Evolutionary conservation across 345 rosid genomes (phyloP), one percentile per base, ranked within the genome.

Genomic region (Aquilaria malaccensis): DNA sequence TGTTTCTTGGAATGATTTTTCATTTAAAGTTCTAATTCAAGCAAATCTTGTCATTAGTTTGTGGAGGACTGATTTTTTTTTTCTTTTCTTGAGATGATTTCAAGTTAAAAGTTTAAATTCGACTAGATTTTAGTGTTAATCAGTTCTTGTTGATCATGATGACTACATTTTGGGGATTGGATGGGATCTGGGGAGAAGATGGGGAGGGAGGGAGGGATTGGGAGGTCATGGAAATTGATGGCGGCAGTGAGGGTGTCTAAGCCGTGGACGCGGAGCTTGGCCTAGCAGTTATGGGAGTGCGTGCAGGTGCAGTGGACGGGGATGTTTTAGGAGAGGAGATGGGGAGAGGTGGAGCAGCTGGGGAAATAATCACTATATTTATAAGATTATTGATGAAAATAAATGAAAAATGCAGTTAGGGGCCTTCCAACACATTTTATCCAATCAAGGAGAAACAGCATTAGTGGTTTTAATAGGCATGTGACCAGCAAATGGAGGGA

Each of bases 301-400:
- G 74, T 15, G 62, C 69, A 56, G n/a, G 68, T 65, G 69, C 64
- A 79, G 65, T 76, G 78, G 70, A 79, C 72, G 9, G 73, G 70
- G 54, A 76, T 61, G 60, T 65, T 45, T 58, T 73, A 49, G 67
- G 70, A 52, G 5, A 66, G 63, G 59, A 75, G 11, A 29, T 70
- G 74, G 63, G 56, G 80, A 79, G 56, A 79, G 80, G 0, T 79
- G 83, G 54, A 79, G 80, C 54, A 79, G 83, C 58, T 76, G 83
- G 65, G 22, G 22, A 22, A 22, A 22, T 22, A 22, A 22, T 22
- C 22, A 22, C 22, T 22, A 22, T 22, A 22, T 22, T 22, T 22
- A 22, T 22, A 1, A 22, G 22, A 22, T 22, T 22, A 22, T 0
- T 0, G 22, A 22, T 22, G 22, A 22, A 22, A 22, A 22, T 22